Base-by-base conservation (phyloP, 2,329 filamentous ascomycete species). In the Trichoderma harzianum region DNA sequence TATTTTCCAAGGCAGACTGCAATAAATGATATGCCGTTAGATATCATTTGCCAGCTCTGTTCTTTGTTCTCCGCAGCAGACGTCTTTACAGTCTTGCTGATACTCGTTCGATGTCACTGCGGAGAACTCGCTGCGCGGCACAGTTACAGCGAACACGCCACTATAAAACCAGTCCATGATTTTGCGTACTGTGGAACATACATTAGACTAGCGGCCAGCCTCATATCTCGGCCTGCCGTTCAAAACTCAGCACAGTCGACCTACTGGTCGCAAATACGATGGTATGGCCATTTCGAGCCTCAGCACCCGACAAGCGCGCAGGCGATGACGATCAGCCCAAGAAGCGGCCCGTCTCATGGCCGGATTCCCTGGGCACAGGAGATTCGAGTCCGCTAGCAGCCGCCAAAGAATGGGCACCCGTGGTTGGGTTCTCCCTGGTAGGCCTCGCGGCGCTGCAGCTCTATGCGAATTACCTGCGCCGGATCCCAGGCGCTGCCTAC, bases 381-480 rank as follows among this genome's bases (percentile, higher is more conserved):
- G 77, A 77, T 51, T 72, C 74, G 7, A 77, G 77, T 36, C 78
- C 76, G 28, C 77, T 83, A n/a, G 74, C 74, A 57, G 80, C 80
- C 12, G 81, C 81, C 55, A 81, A 81, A 73, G 78, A 82, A 72
- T 83, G 82, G 82, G 81, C 79, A 53, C 82, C 82, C 1, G 76
- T 81, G 11, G 80, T 83, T 14, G 66, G 79, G 5, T 80, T 82
- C 70, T 82, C 82, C 6, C 76, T 84, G 14, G 77, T 78, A 14
- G 81, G 81, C 30, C 78, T 84, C 26, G 79, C 79, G 16, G 80
- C 81, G 16, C 73, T 84, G 47, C 82, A 83, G 64, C 76, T 95
- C 61, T 95, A 95, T 82, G 89, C 88, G 76, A 91, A 87, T 71
- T 96, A 95, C 79, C 84, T 99, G 63, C 92, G 94, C 43, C 92